These are phyloP conservation scores for Turritis glabra DNA, from an alignment of 345 rosid genomes.

Conservation along the genomic window DNA sequence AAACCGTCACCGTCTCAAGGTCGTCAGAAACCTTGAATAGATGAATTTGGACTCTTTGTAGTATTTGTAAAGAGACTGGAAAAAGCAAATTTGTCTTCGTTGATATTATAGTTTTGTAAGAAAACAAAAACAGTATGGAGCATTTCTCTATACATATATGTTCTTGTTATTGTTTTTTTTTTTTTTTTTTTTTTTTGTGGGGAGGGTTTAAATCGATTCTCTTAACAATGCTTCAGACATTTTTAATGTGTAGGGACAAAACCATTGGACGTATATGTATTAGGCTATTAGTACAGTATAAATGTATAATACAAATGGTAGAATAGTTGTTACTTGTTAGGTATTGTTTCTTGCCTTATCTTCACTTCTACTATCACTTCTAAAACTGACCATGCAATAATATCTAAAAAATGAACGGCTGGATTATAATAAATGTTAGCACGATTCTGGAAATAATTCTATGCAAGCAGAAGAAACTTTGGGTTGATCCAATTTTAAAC, in stretches of 20 bases:
- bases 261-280: constrained; percentile 11
- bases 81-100: constrained; percentile 11
- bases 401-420: not conserved
- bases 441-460: constrained; percentile 9
- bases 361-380: not conserved
- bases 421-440: not conserved
- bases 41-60: constrained; percentile 17
- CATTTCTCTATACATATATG: not conserved
- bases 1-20: constrained; percentile 2
- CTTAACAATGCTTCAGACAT: not conserved
- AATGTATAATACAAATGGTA: constrained; percentile 1
- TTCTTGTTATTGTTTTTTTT: not conserved
- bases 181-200: not conserved
- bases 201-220: not conserved
- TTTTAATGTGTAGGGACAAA: constrained; percentile 21
- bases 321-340: constrained; percentile 8
- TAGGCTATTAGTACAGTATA: not conserved
- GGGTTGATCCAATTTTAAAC: constrained; percentile 9
- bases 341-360: constrained; percentile 10
- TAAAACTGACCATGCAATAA: not conserved
- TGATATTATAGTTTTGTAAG: constrained; percentile 12
- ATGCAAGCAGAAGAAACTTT: constrained; percentile 24
- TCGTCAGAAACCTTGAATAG: constrained; percentile 27
- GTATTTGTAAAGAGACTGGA: constrained; percentile 13
- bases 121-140: not conserved